Percentiles rank a stretch among this genome's conserved stretches.
These are phyloP conservation scores for Solanum chilense DNA, from an alignment of 257 asterid genomes.

Conservation along the genomic window DNA sequence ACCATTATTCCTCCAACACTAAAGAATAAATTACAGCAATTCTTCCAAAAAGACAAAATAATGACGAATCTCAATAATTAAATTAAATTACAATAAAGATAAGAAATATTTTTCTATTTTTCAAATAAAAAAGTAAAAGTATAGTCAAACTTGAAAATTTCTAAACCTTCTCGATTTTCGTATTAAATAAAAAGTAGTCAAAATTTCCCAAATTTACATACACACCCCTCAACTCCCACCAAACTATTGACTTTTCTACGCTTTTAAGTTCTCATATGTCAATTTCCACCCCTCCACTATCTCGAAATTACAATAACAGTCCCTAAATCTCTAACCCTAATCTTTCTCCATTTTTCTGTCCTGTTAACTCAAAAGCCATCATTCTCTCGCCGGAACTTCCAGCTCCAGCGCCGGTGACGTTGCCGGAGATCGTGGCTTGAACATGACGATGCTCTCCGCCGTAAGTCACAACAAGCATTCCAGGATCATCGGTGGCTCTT, in stretches of 20 bases:
- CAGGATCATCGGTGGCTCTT: neutral
- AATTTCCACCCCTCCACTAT: neutral
- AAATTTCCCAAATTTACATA: neutral
- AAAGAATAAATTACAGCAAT: neutral
- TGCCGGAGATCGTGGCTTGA: neutral
- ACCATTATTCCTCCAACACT: neutral
- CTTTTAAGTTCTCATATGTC: neutral
- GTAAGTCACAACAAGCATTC: neutral
- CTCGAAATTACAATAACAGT: neutral
- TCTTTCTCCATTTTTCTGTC: neutral
- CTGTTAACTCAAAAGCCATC: neutral
- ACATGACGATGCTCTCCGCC: neutral
- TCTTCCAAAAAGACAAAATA: neutral
- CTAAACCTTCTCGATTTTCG: neutral
- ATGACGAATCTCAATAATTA: neutral
- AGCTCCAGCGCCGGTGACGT: neutral
- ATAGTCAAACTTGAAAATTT: neutral
- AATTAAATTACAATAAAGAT: neutral
- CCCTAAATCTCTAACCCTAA: neutral
- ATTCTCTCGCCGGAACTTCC: neutral
- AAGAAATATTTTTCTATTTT: neutral
- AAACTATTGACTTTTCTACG: neutral
- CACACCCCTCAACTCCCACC: neutral
- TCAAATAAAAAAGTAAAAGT: neutral
- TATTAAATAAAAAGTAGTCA: neutral